Conservation (phyloP, 1,284 basidiomycete genomes). For the Melampsora americana region DNA sequence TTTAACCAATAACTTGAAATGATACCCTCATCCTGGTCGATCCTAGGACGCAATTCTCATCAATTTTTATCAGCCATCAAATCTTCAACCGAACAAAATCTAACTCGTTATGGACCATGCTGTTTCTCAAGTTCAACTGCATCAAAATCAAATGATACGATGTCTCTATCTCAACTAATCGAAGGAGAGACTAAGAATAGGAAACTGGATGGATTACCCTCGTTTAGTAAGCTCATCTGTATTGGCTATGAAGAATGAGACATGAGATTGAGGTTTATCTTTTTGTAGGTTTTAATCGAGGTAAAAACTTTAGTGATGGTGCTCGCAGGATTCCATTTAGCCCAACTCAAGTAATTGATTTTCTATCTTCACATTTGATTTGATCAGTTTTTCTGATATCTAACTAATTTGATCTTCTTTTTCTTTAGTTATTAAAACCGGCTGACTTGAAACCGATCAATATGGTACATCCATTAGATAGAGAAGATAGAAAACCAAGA, state of each 20-base stretch:
- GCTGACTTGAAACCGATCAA: constrained; percentile 37
- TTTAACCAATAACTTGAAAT: too few species aligned
- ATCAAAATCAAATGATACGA: background rate
- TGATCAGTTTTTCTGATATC: background rate
- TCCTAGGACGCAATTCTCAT: too few species aligned
- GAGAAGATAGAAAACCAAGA: constrained; percentile 30
- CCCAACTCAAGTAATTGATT: constrained; percentile 20
- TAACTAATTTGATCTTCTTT: background rate
- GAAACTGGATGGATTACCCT: constrained; percentile 19
- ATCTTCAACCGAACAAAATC: too few species aligned
- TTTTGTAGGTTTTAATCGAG: constrained; percentile 30
- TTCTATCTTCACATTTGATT: background rate
- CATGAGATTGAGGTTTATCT: background rate
- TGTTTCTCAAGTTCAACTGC: background rate
- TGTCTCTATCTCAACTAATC: constrained; percentile 28
- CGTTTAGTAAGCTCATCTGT: constrained; percentile 2
- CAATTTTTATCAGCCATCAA: too few species aligned
- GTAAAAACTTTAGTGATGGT: constrained; percentile 36
- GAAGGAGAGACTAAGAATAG: constrained; percentile 31
- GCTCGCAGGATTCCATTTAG: constrained; percentile 34
- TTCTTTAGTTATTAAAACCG: constrained; percentile 22
- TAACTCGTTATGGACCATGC: too few species aligned
- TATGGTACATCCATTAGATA: constrained; percentile 35
- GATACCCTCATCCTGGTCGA: too few species aligned
- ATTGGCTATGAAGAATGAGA: background rate